Base-by-base conservation (phyloP, 805 yeast species). In the Schwanniomyces occidentalis region DNA sequence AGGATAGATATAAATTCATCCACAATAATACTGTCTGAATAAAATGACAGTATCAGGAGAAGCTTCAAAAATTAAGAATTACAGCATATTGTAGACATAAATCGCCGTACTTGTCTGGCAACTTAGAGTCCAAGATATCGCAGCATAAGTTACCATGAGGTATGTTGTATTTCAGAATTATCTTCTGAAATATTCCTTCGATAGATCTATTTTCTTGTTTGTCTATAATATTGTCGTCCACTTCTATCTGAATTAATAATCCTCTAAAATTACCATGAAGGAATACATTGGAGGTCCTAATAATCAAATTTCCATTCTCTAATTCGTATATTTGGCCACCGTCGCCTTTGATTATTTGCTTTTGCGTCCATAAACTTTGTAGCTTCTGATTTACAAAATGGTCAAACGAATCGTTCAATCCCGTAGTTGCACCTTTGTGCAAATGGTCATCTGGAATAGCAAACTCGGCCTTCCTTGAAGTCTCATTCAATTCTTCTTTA, bases 221-320 rank as follows among this genome's bases (percentile, higher is more conserved):
- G 30, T 45, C 50, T 8, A 24, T 15, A 2, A 41, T 42, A 30
- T 43, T 45, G 12, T 52, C 52, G 29, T 48, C 46, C 6, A 51
- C 33, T 38, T 75, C 82, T 2, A 82, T 66, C 46, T 82, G 84
- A 17, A 85, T 72, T 23, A 85, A 53, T 23, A 85, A 69, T 0
- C 89, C 89, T 41, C 81, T 75, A 64, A 83, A 85, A 13, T 69
- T 69, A 1, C 95, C 95, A 51, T 84, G 89, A 9, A 85, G 66
- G 32, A 80, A 78, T 24, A 85, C 77, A 51, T 85, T 86, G 27
- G 85, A 80, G 0, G 89, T 75, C 24, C 87, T 63, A 3, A 86
- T 61, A 6, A 65, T 60, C 46, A 80, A 67, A 24, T 63, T 68
- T 10, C 81, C 82, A 30, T 62, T 56, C 56, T 69, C 73, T 3